Evolutionary conservation across 805 yeast species (phyloP), one percentile per base, ranked within the genome.

Genomic region (Cyberlindnera maclurae): DNA sequence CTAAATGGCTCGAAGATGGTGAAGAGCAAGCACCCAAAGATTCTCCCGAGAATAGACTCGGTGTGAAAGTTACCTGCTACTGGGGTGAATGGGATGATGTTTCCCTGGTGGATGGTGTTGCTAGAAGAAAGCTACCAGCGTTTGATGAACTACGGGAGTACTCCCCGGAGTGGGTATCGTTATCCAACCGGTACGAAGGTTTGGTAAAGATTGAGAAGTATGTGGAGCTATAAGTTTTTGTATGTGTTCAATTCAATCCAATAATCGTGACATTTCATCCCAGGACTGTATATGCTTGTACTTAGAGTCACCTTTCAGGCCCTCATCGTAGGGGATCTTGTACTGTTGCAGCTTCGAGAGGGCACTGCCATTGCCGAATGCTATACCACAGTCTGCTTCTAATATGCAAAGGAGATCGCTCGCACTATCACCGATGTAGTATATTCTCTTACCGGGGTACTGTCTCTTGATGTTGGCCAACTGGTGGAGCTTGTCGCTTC

Each of bases 71-170:
- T 8, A 66, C 73, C 17, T 88, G 96, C 55, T 76, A 65, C 51
- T 88, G 90, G 89, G 83, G 86, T 8, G 94, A 87, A 47, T 75
- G 76, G 55, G 77, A 76, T 27, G 57, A 60, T 11, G 72, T 56
- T 36, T 54, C 59, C 17, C 52, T 63, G 7, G 57, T 60, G 15
- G 69, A 63, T 35, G 75, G 70, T 1, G 55, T 47, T 12, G 33
- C 59, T 35, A 46, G 47, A 22, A 59, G 73, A 26, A 70, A 68
- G 41, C 58, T 85, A 4, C 88, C 94, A 1, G 88, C 93, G 1
- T 77, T 69, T 46, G 79, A 74, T 41, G 95, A 88, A 52, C 54
- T 87, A 30, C 51, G 81, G 28, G 73, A 75, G 45, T 86, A 75
- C 52, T 64, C 84, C 1, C 94, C 95, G 1, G 59, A 66, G 16